A percentile compares a stretch with the other conserved stretches of the same genome.
These are phyloP conservation scores for Linnemannia zychae DNA, from an alignment of 192 early-diverging fungal species.

Conservation along the genomic window DNA sequence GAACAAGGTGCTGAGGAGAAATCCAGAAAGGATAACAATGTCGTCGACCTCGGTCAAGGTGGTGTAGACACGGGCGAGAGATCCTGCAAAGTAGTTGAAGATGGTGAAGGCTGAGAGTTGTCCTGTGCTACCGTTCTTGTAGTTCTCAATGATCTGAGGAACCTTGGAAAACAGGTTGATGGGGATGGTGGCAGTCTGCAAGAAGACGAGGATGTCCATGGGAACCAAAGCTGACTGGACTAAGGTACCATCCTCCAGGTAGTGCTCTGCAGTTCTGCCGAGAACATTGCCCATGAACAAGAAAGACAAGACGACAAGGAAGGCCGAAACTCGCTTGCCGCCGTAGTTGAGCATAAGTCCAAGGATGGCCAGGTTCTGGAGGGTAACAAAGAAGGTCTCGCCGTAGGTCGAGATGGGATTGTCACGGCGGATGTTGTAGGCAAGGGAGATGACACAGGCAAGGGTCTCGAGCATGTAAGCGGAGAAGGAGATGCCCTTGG, in stretches of 20 bases:
- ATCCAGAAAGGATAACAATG: slow-evolving; percentile 77
- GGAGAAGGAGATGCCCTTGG: slow-evolving; percentile 84
- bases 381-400: slow-evolving; percentile 85
- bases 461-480: slow-evolving; percentile 88
- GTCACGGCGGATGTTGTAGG: slow-evolving; percentile 87
- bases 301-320: slow-evolving; percentile 62
- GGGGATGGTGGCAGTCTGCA: slow-evolving; percentile 86
- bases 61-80: slow-evolving; percentile 90
- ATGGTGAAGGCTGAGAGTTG: slow-evolving; percentile 93
- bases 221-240: slow-evolving; percentile 69
- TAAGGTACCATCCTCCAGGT: slow-evolving; percentile 49
- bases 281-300: slow-evolving; percentile 43
- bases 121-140: slow-evolving; percentile 86
- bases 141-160: slow-evolving; percentile 92
- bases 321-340: slow-evolving; percentile 53
- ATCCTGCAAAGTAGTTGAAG: slow-evolving; percentile 90
- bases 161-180: slow-evolving; percentile 85
- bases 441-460: slow-evolving; percentile 81
- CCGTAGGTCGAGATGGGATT: slow-evolving; percentile 94
- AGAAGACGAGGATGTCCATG: slow-evolving; percentile 63
- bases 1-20: slow-evolving; percentile 75
- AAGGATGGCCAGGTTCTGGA: slow-evolving; percentile 87
- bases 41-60: slow-evolving; percentile 94
- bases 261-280: slow-evolving; percentile 32
- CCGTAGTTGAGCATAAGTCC: slow-evolving; percentile 74